Base-by-base conservation (phyloP, 2,329 filamentous ascomycete species). In the Graphilbum sp. region DNA sequence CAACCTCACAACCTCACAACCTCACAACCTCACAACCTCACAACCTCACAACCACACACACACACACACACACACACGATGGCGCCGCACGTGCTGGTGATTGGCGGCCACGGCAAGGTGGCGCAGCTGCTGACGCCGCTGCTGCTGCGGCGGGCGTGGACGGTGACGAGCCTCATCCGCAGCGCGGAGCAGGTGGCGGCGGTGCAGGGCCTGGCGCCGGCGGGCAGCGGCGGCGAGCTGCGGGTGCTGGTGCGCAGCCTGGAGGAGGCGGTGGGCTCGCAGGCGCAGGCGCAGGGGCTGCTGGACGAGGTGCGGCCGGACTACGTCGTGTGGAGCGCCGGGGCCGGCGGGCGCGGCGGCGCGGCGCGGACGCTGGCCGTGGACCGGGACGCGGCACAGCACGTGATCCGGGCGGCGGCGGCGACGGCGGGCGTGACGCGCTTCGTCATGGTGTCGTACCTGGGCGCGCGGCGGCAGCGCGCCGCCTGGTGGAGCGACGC, bases 91-190 rank as follows among this genome's bases (percentile, higher is more conserved):
- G 72, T 87, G 42, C 74, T 87, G 43, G 59, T 90, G 46, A 71
- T 90, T 45, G 83, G 83, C 50, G 84, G 83, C 50, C 82, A 87
- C 61, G 84, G 84, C 60, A 84, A 86, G 54, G 59, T 90, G 42
- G 72, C 82, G 46, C 72, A 82, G 41, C 60, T 78, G 32, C 67
- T 90, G 30, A 90, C 83, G 9, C 80, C 79, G 2, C 67, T 87
- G 42, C 73, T 92, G 8, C 72, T 90, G 32, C 65, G 74, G 36
- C 73, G 76, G 46, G 72, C 72, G 25, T 88, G 82, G 79, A 72
- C 72, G 46, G 79, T 92, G 38, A 86, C 79, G 42, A 83, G 77
- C 53, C 63, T 90, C 43, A 78, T 92, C 54, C 79, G 84, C 49
- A 71, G 75, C 45, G 61, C 72, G n/a, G 72, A 75, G 1, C 83